Percentiles rank a stretch among this genome's conserved stretches.
Conservation (phyloP, 768 basidiomycete species). For the Termitomyces sp. region DNA sequence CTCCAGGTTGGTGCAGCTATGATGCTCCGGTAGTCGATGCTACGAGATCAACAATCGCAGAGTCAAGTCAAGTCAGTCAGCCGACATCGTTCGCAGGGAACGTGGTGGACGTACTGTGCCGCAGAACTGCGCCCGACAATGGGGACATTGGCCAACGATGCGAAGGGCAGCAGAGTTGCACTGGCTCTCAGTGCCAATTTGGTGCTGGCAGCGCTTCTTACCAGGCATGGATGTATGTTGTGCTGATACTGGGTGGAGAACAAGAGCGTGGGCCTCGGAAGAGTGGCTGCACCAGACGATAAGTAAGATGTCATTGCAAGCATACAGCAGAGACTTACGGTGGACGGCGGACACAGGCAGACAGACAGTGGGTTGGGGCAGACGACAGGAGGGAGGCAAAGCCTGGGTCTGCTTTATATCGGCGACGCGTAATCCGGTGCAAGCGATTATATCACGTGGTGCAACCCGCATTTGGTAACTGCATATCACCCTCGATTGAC, state of each 20-base stretch:
- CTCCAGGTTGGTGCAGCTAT: slow-evolving; percentile 77
- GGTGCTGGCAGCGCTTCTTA: slow-evolving; percentile 86
- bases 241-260: neutral
- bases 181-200: slow-evolving; percentile 39
- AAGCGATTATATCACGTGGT: slow-evolving; percentile 18
- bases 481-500: neutral
- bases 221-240: slow-evolving; percentile 44
- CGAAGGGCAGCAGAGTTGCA: slow-evolving; percentile 80
- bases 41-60: slow-evolving; percentile 24
- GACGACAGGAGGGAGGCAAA: slow-evolving; percentile 1
- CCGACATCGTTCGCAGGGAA: neutral
- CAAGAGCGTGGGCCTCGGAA: neutral
- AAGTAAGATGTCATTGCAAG: neutral
- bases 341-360: slow-evolving; percentile 1
- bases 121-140: slow-evolving; percentile 77
- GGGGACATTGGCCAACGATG: slow-evolving; percentile 81
- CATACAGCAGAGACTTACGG: neutral
- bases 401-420: slow-evolving; percentile 14
- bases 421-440: slow-evolving; percentile 31
- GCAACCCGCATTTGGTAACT: slow-evolving; percentile 5
- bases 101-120: slow-evolving; percentile 50
- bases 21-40: slow-evolving; percentile 89
- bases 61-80: slow-evolving; percentile 16
- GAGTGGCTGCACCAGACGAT: neutral
- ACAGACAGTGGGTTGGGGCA: slow-evolving; percentile 5